Base-by-base conservation (phyloP, 2,329 filamentous ascomycete genomes). In the Chaetomiaceae sp. region DNA sequence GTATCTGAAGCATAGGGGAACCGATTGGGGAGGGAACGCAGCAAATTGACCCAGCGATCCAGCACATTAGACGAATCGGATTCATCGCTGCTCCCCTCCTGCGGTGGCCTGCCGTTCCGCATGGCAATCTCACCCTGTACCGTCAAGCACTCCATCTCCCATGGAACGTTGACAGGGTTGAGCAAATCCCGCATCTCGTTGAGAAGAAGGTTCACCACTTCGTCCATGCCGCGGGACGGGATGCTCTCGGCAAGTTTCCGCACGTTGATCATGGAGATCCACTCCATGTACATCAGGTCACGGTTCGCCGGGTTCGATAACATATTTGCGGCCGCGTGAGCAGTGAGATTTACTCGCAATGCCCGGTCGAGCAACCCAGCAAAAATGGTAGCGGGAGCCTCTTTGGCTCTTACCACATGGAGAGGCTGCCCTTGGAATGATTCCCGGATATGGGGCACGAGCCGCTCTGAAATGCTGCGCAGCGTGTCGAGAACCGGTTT, bases 201-300 rank as follows among this genome's bases (percentile, higher is more conserved):
- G 11, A 89, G 70, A 1, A 87, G 69, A 2, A 86, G 67, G 55
- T 77, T 78, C 18, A 85, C 81, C 18, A 86, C 73, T 56, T 86
- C 82, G 61, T 86, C 83, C 82, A 86, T 85, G 10, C 76, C 82
- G 43, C 75, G 72, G 3, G 79, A 79, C 0, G 83, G 83, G 5
- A 86, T 75, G 54, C 77, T 80, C 62, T 86, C 82, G 1, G 82
- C 80, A 53, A 85, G 71, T 64, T 85, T 85, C 42, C 82, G 77
- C 9, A 80, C 73, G 23, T 80, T 75, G 27, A 86, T 80, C 72
- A 81, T 80, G 2, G 76, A 82, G 36, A 90, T 84, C 85, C 91
- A 96, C 65, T 99, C 94, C 46, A 86, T 76, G 75, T 94, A 96
- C 94, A 99, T 97, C 65, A 94, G 87, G 60, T 94, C 90, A 50